Base-by-base conservation (phyloP, 192 early-diverging fungal genomes). In the Umbelopsis sp. region DNA sequence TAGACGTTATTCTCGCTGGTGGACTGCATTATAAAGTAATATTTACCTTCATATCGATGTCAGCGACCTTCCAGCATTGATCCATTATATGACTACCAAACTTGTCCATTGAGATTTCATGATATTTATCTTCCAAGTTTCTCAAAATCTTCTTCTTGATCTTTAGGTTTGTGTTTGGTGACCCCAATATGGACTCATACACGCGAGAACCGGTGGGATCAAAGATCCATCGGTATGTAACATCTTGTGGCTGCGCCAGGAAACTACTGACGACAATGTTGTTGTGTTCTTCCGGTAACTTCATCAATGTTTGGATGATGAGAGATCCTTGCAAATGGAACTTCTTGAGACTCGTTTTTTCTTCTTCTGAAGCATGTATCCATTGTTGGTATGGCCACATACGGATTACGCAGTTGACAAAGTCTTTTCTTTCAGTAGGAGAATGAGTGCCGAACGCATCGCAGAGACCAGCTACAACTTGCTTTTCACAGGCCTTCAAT, bases 51-150 rank as follows among this genome's bases (percentile, higher is more conserved):
- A 86, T 78, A 25, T 88, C 84, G 6, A 94, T 85, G 64, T 94
- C 91, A 3, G 90, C 86, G 10, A 84, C 84, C 27, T 77, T 71
- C 91, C 91, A 96, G 69, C 86, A 88, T 58, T 89, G 88, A 65
- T 96, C 94, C 12, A 96, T 89, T 9, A 94, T 80, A 71, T 91
- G 90, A 53, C 87, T 88, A 46, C 91, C 93, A 75, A 87, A 95
- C 71, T 88, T 87, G 77, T 96, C 89, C 61, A 77, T 71, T 2
- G 90, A 87, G 46, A 95, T 73, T 33, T 74, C 74, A 50, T 81
- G 83, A 68, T 86, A 91, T 49, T 84, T 78, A n/a, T 84, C 83
- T 30, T 78, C 22, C 66, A 90, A 87, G 30, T 78, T 75, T 49
- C 83, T 80, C 15, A 93, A 64, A 12, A 94, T 75, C 76, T 88